Evolutionary conservation across 2,329 filamentous ascomycete genomes (phyloP), one percentile per base, ranked within the genome.

Genomic region (Phaeoacremonium minimum): DNA sequence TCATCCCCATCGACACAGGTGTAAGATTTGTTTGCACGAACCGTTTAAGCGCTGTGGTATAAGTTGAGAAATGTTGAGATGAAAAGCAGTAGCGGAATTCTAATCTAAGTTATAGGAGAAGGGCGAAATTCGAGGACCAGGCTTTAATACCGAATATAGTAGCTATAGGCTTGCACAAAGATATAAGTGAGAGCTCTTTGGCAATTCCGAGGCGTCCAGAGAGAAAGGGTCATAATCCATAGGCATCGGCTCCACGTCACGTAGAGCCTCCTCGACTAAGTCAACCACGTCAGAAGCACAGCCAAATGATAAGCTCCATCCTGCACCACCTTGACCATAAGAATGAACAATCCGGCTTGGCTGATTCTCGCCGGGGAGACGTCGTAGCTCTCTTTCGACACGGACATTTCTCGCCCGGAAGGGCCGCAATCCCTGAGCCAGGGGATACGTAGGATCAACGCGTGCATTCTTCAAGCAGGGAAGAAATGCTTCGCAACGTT

Each of bases 301-400:
- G 2, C 61, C 63, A 41, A 65, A 65, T 1, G 55, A 57, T 37
- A 66, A 38, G 32, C 51, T 60, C 66, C 66, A 69, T 5, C 65
- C 66, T 4, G 63, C 58, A 5, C 63, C 66, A 5, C 64, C 64
- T 33, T 69, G 66, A 2, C 66, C 66, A 41, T 69, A 69, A 2
- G 55, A 59, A 36, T 69, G 66, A 4, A 69, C 55, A 30, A 67
- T 61, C n/a, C 55, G 54, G 43, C 56, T 60, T 14, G 35, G 35
- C 18, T 18, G 18, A 2, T 30, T 46, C 45, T 13, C 47, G 39
- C 35, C 47, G 37, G 26, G 38, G 2, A 41, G n/a, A 4, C 11
- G 16, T 3, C 57, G 53, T 12, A 60, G 48, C 41, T 70, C 66
- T 2, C 62, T 54, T 46, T 69, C 65, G 7, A 70, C 61, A 7